Conservation (phyloP, 2,329 filamentous ascomycete genomes). For the Aureobasidium sp. region DNA sequence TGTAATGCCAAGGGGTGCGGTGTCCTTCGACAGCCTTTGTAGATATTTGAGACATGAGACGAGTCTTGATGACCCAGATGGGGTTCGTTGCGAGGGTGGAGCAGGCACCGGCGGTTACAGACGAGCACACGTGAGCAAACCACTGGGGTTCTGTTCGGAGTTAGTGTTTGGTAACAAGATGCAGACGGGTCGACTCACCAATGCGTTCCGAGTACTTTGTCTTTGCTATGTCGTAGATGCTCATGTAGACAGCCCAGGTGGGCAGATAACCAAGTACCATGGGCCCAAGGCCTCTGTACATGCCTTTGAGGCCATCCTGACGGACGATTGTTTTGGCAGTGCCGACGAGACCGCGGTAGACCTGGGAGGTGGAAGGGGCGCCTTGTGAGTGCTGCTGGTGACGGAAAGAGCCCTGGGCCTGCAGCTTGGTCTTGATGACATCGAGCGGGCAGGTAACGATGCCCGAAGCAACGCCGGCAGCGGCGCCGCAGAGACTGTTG, state of each 20-base stretch:
- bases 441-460: constrained; percentile 94
- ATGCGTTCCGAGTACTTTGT: constrained; percentile 59
- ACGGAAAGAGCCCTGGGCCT: constrained; percentile 82
- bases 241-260: constrained; percentile 97
- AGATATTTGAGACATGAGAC: constrained; percentile 88
- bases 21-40: constrained; percentile 44
- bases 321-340: constrained; percentile 78
- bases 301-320: constrained; percentile 78
- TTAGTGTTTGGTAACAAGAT: constrained; percentile 11
- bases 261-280: constrained; percentile 94
- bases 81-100: constrained; percentile 94
- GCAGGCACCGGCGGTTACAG: constrained; percentile 80
- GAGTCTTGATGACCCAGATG: constrained; percentile 98
- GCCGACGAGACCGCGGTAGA: constrained; percentile 81
- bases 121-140: constrained; percentile 77
- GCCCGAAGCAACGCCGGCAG: constrained; percentile 85
- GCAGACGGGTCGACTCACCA: constrained; percentile 26
- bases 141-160: constrained; percentile 57
- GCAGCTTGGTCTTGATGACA: constrained; percentile 97
- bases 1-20: constrained; percentile 81
- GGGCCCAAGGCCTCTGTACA: constrained; percentile 88
- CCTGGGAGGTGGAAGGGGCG: constrained; percentile 36
- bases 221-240: constrained; percentile 87
- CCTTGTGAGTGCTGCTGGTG: constrained; percentile 28
- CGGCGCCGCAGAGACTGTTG: constrained; percentile 77